Conservation (phyloP, 169 alveolate species). For the Cystoisospora suis region DNA sequence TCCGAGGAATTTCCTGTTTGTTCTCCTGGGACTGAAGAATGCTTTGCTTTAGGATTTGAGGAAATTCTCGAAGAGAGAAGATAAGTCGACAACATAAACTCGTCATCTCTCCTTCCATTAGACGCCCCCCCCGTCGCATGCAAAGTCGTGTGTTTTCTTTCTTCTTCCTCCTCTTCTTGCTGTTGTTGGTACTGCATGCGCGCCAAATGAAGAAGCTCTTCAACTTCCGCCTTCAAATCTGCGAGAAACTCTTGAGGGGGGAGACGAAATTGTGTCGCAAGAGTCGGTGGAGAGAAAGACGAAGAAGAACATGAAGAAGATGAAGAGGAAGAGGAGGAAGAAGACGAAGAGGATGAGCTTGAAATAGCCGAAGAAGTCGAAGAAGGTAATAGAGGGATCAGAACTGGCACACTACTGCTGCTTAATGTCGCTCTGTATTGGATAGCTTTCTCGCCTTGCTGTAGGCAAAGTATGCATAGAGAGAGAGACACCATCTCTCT, state of each 20-base stretch:
- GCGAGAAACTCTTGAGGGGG: conserved; percentile 21
- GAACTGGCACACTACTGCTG: conserved; percentile 37
- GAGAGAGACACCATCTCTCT: too few relatives aligned
- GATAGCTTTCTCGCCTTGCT: conserved; percentile 30
- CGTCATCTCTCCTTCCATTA: neutral
- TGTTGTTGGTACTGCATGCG: neutral
- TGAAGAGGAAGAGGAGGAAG: neutral
- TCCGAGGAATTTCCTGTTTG: too few relatives aligned
- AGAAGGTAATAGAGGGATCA: neutral
- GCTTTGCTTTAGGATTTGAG: too few relatives aligned
- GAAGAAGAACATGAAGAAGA: neutral
- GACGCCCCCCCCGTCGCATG: neutral
- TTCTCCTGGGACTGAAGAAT: too few relatives aligned
- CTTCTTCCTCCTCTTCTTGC: neutral
- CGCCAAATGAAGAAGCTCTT: neutral
- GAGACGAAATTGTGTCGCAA: neutral
- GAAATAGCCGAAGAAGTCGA: too few relatives aligned
- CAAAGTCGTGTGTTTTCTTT: neutral
- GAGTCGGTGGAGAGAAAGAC: neutral
- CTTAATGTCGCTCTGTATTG: conserved; percentile 25
- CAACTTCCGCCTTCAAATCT: conserved; percentile 32
- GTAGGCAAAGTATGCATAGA: neutral
- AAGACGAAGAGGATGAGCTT: neutral
- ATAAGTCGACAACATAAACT: too few relatives aligned
- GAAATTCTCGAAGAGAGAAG: too few relatives aligned